Evolutionary conservation across 2,329 filamentous ascomycete genomes (phyloP).

Genomic region (Endothia cerciana): DNA sequence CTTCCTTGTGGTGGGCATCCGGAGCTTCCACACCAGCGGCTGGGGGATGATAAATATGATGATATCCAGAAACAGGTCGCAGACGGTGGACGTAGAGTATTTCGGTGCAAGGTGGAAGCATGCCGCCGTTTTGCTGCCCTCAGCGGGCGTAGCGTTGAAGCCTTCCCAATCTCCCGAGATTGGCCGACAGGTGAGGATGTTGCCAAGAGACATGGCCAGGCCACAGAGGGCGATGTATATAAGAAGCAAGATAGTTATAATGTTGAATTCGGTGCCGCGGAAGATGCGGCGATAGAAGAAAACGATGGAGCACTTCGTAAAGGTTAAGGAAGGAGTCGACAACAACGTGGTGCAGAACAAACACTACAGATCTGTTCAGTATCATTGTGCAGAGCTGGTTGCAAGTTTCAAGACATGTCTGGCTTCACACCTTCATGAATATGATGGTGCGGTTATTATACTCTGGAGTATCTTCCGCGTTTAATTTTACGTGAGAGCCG

Average conservation of each 20-base stretch:
- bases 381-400: not conserved
- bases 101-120: conserved; percentile 2
- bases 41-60: conserved; percentile 7
- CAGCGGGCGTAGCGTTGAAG: conserved; percentile 1
- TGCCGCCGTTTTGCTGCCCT: not conserved
- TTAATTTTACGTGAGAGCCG: not conserved
- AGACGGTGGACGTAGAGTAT: conserved; percentile 2
- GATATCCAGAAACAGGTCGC: not conserved
- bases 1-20: conserved; percentile 1
- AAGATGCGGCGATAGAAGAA: conserved; percentile 10
- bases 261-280: conserved; percentile 2
- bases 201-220: not conserved
- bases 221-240: conserved; percentile 1
- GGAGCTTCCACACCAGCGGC: conserved; percentile 5
- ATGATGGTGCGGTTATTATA: not conserved
- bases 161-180: conserved; percentile 7
- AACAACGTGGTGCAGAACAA: conserved; percentile 7
- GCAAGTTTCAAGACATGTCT: not conserved
- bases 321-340: conserved; percentile 3
- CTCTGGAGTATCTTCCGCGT: not conserved
- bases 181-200: conserved; percentile 2
- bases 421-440: no score
- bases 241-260: not conserved
- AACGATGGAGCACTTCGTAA: conserved; percentile 7
- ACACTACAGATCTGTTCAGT: not conserved